These are phyloP conservation scores for Phytophthora sansomeana DNA, from an alignment of 352 stramenopile species.

Conservation along the genomic window DNA sequence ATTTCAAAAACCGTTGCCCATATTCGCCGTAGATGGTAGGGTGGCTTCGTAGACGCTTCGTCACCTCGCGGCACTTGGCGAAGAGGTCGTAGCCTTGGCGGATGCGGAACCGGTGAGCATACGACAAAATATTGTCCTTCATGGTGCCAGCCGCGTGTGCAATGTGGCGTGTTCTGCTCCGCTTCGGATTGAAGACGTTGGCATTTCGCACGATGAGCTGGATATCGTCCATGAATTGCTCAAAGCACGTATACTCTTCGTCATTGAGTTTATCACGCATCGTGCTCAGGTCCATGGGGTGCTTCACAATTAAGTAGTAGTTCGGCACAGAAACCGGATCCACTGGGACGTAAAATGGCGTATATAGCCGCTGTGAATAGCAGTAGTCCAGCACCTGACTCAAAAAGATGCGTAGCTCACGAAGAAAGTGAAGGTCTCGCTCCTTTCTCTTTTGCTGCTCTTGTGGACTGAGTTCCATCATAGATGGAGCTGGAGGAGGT, in stretches of 20 bases:
- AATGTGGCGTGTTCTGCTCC: conserved; percentile 76
- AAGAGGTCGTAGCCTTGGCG: conserved; percentile 92
- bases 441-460: conserved; percentile 63
- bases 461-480: conserved; percentile 42
- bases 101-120: conserved; percentile 87
- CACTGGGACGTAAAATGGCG: conserved; percentile 77
- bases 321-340: conserved; percentile 83
- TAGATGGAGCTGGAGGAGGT: conserved; percentile 37
- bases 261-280: conserved; percentile 93
- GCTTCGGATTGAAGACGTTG: conserved; percentile 90
- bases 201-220: conserved; percentile 90
- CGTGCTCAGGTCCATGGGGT: conserved; percentile 88
- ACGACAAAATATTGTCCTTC: conserved; percentile 91
- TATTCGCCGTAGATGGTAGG: conserved; percentile 54
- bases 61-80: conserved; percentile 83
- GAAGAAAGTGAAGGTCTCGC: conserved; percentile 83
- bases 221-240: conserved; percentile 90
- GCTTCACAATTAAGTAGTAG: conserved; percentile 90
- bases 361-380: conserved; percentile 69
- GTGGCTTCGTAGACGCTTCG: conserved; percentile 64
- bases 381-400: conserved; percentile 87
- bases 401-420: conserved; percentile 91
- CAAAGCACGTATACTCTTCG: conserved; percentile 89
- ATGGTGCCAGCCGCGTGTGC: conserved; percentile 85
- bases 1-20: conserved; percentile 33